These are phyloP conservation scores for Globisporangium nunn DNA, from an alignment of 352 stramenopile species.

Conservation along the genomic window DNA sequence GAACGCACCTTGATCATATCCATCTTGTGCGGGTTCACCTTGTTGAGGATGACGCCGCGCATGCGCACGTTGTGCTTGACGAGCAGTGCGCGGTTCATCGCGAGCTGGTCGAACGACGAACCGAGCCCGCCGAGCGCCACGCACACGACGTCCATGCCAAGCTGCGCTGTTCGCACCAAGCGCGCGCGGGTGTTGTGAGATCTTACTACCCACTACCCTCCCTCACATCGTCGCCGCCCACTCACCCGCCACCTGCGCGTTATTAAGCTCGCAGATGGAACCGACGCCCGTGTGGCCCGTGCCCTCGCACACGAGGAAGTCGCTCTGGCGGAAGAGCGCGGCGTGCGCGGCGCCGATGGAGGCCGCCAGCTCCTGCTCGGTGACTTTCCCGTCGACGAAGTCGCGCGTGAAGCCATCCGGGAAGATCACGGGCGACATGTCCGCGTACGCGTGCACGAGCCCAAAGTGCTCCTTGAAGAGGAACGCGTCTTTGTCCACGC, in stretches of 20 bases:
- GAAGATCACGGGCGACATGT: constrained; percentile 98
- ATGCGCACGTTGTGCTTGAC: constrained; percentile 70
- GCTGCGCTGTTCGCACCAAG: constrained; percentile 31
- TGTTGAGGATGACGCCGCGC: constrained; percentile 83
- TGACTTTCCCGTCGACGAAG: constrained; percentile 95
- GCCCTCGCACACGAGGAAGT: constrained; percentile 94
- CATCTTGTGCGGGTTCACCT: constrained; percentile 85
- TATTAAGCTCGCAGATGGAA: constrained; percentile 89
- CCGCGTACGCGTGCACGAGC: constrained; percentile 92
- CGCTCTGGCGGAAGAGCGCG: constrained; percentile 74
- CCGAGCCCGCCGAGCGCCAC: constrained; percentile 72
- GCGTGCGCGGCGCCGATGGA: constrained; percentile 79
- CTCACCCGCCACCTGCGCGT: constrained; percentile 81
- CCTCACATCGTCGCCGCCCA: background rate
- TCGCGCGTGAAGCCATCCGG: constrained; percentile 94
- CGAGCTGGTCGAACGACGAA: constrained; percentile 81
- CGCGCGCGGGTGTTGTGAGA: too few relatives aligned
- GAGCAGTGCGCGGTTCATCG: constrained; percentile 80
- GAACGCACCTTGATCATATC: constrained; percentile 81
- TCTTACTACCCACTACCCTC: too few relatives aligned
- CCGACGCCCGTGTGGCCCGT: constrained; percentile 90
- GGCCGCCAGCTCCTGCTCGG: constrained; percentile 65
- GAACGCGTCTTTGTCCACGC: constrained; percentile 91
- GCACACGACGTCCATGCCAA: constrained; percentile 78
- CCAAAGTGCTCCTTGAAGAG: constrained; percentile 96